Evolutionary conservation across 768 basidiomycete species (phyloP).

Genomic region (Podaxis pistillaris): DNA sequence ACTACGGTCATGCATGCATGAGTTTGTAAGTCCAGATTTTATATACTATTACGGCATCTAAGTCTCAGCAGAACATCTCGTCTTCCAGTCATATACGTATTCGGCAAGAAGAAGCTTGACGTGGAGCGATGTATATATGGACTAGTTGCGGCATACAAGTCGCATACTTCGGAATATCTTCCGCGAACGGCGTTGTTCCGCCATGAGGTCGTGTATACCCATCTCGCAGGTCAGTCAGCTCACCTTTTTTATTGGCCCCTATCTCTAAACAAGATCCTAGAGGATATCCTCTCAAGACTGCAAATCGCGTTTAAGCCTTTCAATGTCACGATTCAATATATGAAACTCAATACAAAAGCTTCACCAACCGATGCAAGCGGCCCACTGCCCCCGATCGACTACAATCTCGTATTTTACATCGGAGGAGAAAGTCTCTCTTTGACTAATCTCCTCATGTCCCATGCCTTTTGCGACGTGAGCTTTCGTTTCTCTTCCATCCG

Average conservation of each 20-base stretch:
- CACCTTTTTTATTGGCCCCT: not conserved
- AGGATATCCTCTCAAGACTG: conserved; percentile 29
- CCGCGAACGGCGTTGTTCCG: conserved; percentile 45
- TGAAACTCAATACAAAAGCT: conserved; percentile 27
- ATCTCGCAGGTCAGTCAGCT: conserved; percentile 60
- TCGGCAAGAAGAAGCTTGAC: conserved; percentile 73
- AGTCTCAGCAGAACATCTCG: conserved; percentile 65
- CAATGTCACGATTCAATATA: conserved; percentile 34
- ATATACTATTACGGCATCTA: not conserved
- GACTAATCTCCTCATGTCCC: conserved; percentile 84
- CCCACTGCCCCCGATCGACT: not conserved
- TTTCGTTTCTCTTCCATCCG: not conserved
- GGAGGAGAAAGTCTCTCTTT: conserved; percentile 80
- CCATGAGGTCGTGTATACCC: conserved; percentile 78
- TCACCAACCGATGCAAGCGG: not conserved
- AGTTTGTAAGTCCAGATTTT: conserved; percentile 61
- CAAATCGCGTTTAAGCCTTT: conserved; percentile 23
- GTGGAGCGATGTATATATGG: conserved; percentile 45
- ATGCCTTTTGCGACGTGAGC: conserved; percentile 62
- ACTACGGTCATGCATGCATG: conserved; percentile 96
- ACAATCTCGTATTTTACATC: conserved; percentile 47
- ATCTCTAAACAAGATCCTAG: conserved; percentile 24
- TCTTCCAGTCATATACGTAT: conserved; percentile 87
- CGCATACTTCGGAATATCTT: conserved; percentile 9
- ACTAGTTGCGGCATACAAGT: conserved; percentile 34